phyloP scores from a whole-genome alignment of 2,329 filamentous ascomycete genomes.

The Catunica adiposa region DNA sequence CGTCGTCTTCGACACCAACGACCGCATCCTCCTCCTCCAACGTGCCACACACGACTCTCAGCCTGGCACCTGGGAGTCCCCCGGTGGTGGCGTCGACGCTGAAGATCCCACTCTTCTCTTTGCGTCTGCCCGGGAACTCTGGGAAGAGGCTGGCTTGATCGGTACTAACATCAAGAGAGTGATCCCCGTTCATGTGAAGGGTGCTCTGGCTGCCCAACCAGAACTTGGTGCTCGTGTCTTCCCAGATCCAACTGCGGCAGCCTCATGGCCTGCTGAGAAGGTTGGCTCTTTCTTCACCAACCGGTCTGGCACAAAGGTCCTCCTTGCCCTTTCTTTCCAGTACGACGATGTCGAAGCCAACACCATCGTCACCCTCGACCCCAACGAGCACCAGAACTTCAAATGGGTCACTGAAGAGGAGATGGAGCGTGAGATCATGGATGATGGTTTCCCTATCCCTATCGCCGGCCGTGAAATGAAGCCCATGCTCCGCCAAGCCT shows the following conservation, averaged over 20 bases:
- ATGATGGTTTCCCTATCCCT: conserved; percentile 20
- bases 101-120: conserved; percentile 27
- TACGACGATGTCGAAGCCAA: conserved; percentile 19
- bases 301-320: conserved; percentile 20
- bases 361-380: conserved; percentile 22
- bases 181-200: conserved; percentile 19
- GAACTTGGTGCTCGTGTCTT: conserved; percentile 3
- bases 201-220: conserved; percentile 11
- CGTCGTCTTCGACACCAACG: conserved; percentile 22
- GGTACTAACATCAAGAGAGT: conserved; percentile 19
- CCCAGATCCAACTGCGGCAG: neutral
- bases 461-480: conserved; percentile 18
- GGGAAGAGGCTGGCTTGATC: conserved; percentile 30
- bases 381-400: conserved; percentile 26
- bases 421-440: conserved; percentile 18
- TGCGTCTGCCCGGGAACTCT: conserved; percentile 30
- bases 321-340: conserved; percentile 23
- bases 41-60: conserved; percentile 29
- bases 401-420: conserved; percentile 27
- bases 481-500: conserved; percentile 13
- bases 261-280: conserved; percentile 2
- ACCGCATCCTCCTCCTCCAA: conserved; percentile 29
- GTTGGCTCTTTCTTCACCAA: conserved; percentile 20
- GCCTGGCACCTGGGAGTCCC: conserved; percentile 32
- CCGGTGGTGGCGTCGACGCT: conserved; percentile 31